Percentiles rank a stretch among this genome's conserved stretches.
Conservation (phyloP, 768 basidiomycete species). For the Agaricus subrufescens region DNA sequence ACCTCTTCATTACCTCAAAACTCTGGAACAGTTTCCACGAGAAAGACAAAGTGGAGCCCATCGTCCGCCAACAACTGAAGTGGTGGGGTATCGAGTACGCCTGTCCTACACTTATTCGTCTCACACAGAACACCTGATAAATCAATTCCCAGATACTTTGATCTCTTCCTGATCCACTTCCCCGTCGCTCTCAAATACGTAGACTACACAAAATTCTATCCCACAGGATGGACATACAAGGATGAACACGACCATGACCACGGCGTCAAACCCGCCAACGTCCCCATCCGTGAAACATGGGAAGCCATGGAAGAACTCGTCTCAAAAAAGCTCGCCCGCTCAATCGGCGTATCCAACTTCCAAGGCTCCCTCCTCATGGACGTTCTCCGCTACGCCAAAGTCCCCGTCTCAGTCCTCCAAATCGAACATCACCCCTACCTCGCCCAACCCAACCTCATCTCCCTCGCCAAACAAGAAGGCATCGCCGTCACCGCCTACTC, state of each 20-base stretch:
- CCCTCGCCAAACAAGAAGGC: constrained; percentile 49
- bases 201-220: constrained; percentile 69
- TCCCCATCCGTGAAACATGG: constrained; percentile 82
- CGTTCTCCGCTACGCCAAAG: constrained; percentile 72
- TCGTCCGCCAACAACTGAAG: constrained; percentile 47
- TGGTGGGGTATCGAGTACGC: constrained; percentile 73
- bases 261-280: constrained; percentile 58
- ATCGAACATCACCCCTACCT: constrained; percentile 71
- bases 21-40: constrained; percentile 91
- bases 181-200: constrained; percentile 80
- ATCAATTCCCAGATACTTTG: constrained; percentile 47
- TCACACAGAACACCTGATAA: too few relatives aligned
- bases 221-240: constrained; percentile 82
- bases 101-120: neutral
- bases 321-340: constrained; percentile 63
- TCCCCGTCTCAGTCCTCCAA: constrained; percentile 67
- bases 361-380: constrained; percentile 70
- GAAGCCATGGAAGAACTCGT: constrained; percentile 74
- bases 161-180: constrained; percentile 82
- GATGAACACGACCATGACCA: constrained; percentile 21
- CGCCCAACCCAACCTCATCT: constrained; percentile 51
- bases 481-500: constrained; percentile 68
- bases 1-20: constrained; percentile 87
- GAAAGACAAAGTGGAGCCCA: constrained; percentile 57
- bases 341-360: constrained; percentile 80